Evolutionary conservation across 2,329 filamentous ascomycete genomes (phyloP), one percentile per base, ranked within the genome.

Genomic region (Albifimbria verrucaria): DNA sequence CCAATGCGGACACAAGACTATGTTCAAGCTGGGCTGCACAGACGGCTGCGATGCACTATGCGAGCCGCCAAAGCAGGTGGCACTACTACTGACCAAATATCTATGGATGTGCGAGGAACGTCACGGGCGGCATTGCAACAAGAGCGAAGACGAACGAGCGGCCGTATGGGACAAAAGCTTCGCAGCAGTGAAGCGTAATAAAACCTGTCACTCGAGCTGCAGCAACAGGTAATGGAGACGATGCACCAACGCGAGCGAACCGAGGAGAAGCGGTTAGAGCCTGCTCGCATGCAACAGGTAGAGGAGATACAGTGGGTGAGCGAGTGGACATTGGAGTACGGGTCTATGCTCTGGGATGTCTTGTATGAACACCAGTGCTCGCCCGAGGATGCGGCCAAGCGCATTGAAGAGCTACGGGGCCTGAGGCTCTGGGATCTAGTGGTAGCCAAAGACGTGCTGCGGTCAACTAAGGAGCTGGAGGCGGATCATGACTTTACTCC

Each of bases 41-140:
- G 46, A 42, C 3, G 18, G 50, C 44, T 69, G 67, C 61, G 32
- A 53, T 2, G 52, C 22, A 9, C 52, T 68, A 4, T 69, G 67
- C 47, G 48, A 52, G 2, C n/a, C 36, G 1, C 18, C 54, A 1
- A 18, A 53, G 4, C 65, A 67, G 47, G 47, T 49, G 6, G 48
- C 51, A 2, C 55, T 68, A 20, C 41, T 65, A 24, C 18, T 50
- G 10, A 58, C 59, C 0, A 54, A 57, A 22, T 65, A 65, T 50
- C 59, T 64, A 12, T 64, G 61, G 66, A 51, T 52, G 7, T 69
- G 69, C 26, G 65, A 64, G 48, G 60, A 64, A 3, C 67, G 65
- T 41, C 56, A 60, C 50, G 44, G 39, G 10, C 51, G 47, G 7
- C 48, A 48, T 11, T 53, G 43, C 15, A 39, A 42, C 2, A 22